Evolutionary conservation across 306 rosid genomes (phyloP).

Genomic region (Casuarina equisetifolia): DNA sequence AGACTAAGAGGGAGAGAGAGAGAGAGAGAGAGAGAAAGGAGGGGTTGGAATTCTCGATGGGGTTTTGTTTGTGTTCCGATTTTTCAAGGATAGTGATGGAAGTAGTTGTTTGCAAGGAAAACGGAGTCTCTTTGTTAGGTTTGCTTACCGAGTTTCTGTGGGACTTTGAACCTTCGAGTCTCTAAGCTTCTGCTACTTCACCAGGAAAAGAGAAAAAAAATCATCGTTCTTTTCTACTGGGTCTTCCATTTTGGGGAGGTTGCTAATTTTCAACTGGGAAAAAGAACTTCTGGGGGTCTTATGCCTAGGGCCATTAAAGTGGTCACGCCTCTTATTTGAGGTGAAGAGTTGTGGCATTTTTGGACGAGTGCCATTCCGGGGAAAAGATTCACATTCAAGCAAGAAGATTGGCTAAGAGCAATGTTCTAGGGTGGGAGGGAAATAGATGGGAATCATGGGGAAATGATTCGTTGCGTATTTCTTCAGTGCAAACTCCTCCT

Average conservation of each 20-base stretch:
- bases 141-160: constrained; percentile 21
- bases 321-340: neutral
- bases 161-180: neutral
- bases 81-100: neutral
- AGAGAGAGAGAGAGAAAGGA: neutral
- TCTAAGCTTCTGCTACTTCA: neutral
- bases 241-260: constrained; percentile 13
- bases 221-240: constrained; percentile 18
- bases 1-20: neutral
- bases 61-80: constrained; percentile 1
- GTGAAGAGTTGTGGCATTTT: neutral
- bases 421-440: constrained; percentile 14
- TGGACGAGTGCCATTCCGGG: neutral
- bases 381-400: constrained; percentile 30
- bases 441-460: constrained; percentile 40
- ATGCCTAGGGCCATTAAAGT: neutral
- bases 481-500: constrained; percentile 44
- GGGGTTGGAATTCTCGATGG: neutral
- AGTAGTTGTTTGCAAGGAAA: constrained; percentile 12
- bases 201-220: constrained; percentile 1
- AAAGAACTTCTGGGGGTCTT: neutral
- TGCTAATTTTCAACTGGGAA: constrained; percentile 9
- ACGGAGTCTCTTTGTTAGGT: constrained; percentile 19
- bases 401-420: neutral
- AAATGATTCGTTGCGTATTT: constrained; percentile 59